These are phyloP conservation scores for Euphrasia arctica DNA, from an alignment of 305 asterid species.

Conservation along the genomic window DNA sequence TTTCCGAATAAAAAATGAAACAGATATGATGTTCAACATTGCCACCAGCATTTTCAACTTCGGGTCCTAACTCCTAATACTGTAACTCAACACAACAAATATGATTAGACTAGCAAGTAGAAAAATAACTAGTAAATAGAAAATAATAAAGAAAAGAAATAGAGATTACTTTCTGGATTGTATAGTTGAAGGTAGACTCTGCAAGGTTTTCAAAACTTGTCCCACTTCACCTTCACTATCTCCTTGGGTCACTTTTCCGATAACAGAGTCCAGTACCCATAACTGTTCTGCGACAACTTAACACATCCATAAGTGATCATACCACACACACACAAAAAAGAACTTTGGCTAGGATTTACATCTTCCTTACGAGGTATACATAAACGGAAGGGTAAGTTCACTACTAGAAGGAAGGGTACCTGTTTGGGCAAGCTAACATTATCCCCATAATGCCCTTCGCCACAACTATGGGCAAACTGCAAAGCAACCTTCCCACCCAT, in stretches of 20 bases:
- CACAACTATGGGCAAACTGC: conserved; percentile 78
- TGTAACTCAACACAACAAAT: conserved; percentile 12
- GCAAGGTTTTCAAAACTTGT: conserved; percentile 71
- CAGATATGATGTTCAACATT: not conserved
- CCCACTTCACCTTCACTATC: conserved; percentile 85
- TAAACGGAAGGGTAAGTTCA: conserved; percentile 5
- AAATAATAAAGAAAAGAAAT: not conserved
- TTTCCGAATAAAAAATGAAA: not conserved
- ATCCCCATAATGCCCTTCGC: conserved; percentile 58
- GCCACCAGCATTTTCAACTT: not conserved
- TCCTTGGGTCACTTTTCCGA: conserved; percentile 62
- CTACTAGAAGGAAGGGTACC: conserved; percentile 42
- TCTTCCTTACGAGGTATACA: not conserved
- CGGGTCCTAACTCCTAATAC: not conserved
- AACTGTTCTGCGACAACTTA: conserved; percentile 74
- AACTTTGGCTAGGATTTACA: conserved; percentile 14
- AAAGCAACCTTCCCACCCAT: conserved; percentile 95
- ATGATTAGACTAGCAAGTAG: not conserved
- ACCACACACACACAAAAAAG: not conserved
- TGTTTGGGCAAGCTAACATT: conserved; percentile 62
- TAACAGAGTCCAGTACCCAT: conserved; percentile 93
- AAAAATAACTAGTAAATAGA: conserved; percentile 6
- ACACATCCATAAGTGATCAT: conserved; percentile 31
- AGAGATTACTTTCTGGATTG: conserved; percentile 70
- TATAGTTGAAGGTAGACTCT: conserved; percentile 59